Percentiles rank a stretch among this genome's conserved stretches.
phyloP scores from a whole-genome alignment of 202 grass and related monocot genomes.

The Bolboschoenoplectus hybrid region DNA sequence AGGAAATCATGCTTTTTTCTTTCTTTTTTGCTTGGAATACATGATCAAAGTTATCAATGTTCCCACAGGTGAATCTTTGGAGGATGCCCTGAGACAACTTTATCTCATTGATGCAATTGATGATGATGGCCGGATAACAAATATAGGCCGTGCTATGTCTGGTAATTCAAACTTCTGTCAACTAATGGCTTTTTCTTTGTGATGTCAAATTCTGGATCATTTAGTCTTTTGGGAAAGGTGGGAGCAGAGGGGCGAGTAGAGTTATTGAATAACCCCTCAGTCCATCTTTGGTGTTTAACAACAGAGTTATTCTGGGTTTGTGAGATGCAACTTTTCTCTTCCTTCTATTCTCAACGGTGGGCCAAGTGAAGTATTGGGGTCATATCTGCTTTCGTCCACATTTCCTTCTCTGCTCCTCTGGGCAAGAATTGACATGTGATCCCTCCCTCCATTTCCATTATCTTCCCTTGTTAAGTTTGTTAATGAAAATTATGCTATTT shows the following conservation, averaged over 20 bases:
- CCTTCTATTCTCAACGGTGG: not conserved
- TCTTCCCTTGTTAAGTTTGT: not conserved
- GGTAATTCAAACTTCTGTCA: conserved; percentile 49
- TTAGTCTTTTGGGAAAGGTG: not conserved
- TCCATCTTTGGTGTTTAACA: conserved; percentile 21
- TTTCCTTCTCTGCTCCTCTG: not conserved
- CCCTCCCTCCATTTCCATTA: not conserved
- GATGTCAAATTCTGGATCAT: conserved; percentile 10
- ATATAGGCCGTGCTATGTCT: conserved; percentile 76
- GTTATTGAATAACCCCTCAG: not conserved
- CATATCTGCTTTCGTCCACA: not conserved
- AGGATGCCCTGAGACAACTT: conserved; percentile 96
- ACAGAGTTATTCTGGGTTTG: conserved; percentile 7
- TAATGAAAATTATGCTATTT: not conserved
- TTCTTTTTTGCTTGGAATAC: not conserved
- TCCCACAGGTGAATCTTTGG: conserved; percentile 84
- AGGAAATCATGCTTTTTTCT: conserved; percentile 1
- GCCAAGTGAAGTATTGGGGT: conserved; percentile 9
- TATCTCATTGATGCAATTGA: conserved; percentile 97
- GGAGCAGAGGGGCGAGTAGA: not conserved
- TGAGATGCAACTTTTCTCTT: conserved; percentile 4
- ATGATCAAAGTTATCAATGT: not conserved
- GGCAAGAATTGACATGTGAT: not conserved
- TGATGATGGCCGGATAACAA: conserved; percentile 87
- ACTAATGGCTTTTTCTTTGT: not conserved